Evolutionary conservation across 73 alveolate genomes (phyloP).

Genomic region (Blepharisma japonicum): DNA sequence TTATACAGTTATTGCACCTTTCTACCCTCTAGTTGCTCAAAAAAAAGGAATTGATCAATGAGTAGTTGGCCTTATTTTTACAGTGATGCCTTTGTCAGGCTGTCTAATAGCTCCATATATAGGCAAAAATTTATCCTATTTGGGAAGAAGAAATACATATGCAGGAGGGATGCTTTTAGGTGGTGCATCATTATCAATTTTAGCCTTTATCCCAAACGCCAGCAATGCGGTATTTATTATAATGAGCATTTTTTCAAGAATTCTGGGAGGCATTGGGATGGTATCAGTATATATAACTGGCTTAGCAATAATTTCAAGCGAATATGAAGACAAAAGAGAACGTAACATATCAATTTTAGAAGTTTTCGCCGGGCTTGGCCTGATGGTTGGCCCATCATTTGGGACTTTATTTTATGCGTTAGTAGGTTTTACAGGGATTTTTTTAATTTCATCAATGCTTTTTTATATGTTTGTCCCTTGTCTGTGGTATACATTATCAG

Average conservation of each 20-base stretch:
- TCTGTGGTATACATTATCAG: neutral
- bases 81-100: neutral
- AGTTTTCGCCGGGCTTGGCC: slow-evolving; percentile 8
- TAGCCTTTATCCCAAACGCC: neutral
- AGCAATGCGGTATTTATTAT: neutral
- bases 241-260: neutral
- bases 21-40: neutral
- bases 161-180: neutral
- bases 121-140: neutral
- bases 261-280: slow-evolving; percentile 16
- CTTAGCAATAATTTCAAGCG: neutral
- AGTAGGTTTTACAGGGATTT: neutral
- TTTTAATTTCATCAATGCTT: neutral
- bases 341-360: neutral
- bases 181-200: neutral
- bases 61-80: neutral
- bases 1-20: neutral
- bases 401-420: neutral
- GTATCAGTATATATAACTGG: neutral
- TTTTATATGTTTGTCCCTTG: neutral
- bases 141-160: neutral
- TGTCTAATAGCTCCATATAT: neutral
- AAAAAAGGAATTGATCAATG: neutral
- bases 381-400: neutral
- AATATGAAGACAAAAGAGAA: neutral